A percentile compares a stretch with the other conserved stretches of the same genome.
Conservation (phyloP, 2,329 filamentous ascomycete genomes). For the Paecilomyces variotii region DNA sequence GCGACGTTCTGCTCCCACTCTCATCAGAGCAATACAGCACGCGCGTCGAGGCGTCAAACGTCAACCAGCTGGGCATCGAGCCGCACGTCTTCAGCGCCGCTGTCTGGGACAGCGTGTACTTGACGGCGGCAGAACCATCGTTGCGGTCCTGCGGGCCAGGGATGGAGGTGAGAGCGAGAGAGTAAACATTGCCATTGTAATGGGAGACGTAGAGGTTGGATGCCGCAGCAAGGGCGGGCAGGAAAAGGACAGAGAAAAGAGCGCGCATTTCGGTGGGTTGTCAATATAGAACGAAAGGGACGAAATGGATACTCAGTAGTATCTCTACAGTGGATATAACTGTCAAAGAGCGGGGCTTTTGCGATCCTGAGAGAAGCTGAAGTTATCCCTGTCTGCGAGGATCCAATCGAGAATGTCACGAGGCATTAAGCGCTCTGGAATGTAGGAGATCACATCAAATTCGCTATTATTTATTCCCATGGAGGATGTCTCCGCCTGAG, state of each 20-base stretch:
- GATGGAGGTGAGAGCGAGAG: constrained; percentile 17
- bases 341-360: background rate
- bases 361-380: background rate
- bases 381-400: background rate
- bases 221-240: background rate
- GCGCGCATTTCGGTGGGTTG: background rate
- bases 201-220: constrained; percentile 30
- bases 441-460: background rate
- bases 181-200: constrained; percentile 28
- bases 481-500: no score
- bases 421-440: background rate
- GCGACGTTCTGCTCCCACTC: constrained; percentile 15
- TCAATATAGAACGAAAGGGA: background rate
- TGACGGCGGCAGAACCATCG: constrained; percentile 12
- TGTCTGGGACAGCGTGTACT: constrained; percentile 14
- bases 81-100: constrained; percentile 23
- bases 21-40: constrained; percentile 31
- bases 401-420: background rate
- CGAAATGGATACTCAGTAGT: background rate
- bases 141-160: background rate
- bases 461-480: no score
- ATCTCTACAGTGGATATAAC: background rate
- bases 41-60: constrained; percentile 16
- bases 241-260: constrained; percentile 1
- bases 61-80: constrained; percentile 29